Evolutionary conservation across 2,329 filamentous ascomycete species (phyloP).

Genomic region (Zymoseptoria tritici): DNA sequence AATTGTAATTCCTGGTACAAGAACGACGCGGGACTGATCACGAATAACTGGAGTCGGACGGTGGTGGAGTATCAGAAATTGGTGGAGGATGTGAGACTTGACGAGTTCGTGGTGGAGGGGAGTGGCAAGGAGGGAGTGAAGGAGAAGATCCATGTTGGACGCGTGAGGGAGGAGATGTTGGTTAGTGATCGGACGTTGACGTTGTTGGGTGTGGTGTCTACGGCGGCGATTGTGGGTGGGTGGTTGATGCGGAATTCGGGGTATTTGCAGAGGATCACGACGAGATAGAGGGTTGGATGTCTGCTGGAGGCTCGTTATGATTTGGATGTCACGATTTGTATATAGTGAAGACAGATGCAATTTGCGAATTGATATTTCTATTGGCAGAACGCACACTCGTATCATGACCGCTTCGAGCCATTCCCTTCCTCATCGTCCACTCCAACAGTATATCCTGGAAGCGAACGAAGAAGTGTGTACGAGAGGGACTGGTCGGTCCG

Average conservation of each 20-base stretch:
- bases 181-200: slow-evolving; percentile 34
- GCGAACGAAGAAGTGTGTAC: slow-evolving; percentile 51
- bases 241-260: slow-evolving; percentile 40
- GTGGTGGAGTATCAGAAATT: slow-evolving; percentile 50
- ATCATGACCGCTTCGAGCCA: neutral
- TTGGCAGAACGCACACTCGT: no score
- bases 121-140: slow-evolving; percentile 27
- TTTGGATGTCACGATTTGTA: neutral
- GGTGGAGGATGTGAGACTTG: slow-evolving; percentile 37
- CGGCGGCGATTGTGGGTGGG: slow-evolving; percentile 31
- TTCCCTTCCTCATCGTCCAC: neutral
- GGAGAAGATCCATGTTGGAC: slow-evolving; percentile 34
- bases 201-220: slow-evolving; percentile 31
- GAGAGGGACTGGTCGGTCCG: slow-evolving; percentile 49
- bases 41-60: slow-evolving; percentile 49
- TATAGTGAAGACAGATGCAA: neutral
- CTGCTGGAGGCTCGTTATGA: neutral
- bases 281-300: slow-evolving; percentile 8
- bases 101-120: slow-evolving; percentile 36
- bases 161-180: slow-evolving; percentile 40
- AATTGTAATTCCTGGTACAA: slow-evolving; percentile 53
- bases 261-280: slow-evolving; percentile 17
- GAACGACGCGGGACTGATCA: slow-evolving; percentile 46
- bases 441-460: slow-evolving; percentile 50
- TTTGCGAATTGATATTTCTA: no score